Base-by-base conservation (phyloP, 2,329 filamentous ascomycete genomes). In the Colletotrichum liriopes region DNA sequence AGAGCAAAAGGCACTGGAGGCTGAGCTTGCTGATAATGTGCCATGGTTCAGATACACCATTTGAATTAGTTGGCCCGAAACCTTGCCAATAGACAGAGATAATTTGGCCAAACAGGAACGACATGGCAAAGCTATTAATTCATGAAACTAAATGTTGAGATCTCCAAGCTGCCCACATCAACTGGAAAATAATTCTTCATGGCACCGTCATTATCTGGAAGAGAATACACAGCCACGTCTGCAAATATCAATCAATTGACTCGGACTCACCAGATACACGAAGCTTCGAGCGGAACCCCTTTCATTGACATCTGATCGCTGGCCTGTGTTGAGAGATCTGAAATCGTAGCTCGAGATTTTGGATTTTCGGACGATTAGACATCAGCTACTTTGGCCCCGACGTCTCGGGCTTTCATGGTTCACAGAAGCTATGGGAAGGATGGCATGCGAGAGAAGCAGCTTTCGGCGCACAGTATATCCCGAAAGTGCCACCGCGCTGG, bases 21-120 rank as follows among this genome's bases (percentile, higher is more conserved):
- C 71, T 3, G 79, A 80, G 60, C 74, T 80, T 6, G 80, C 79
- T 9, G 80, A 82, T 54, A 69, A 76, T 32, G 79, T 76, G 1
- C 77, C 76, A 3, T 81, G 79, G 76, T 81, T 81, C 59, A 72
- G 79, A 37, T 81, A 79, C 68, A 78, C 76, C 4, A 62, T 77
- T 37, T 79, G 59, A 64, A 26, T 8, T 5, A 7, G 41, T 1
- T 7, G 5, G 47, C 5, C 37, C 3, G 3, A 9, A 12, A 29
- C 23, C 2, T 39, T 18, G 20, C 7, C n/a, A 1, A 20, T 1
- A 14, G 5, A 5, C 2, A 12, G 0, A 3, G 7, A 23, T 26
- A 56, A 39, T 12, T n/a, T 20, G 6, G n/a, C 12, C 7, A 9
- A 8, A 12, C 7, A 16, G 5, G 8, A 3, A 20, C 14, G 1